Base-by-base conservation (phyloP, 306 rosid species). In the Vicia sativa region DNA sequence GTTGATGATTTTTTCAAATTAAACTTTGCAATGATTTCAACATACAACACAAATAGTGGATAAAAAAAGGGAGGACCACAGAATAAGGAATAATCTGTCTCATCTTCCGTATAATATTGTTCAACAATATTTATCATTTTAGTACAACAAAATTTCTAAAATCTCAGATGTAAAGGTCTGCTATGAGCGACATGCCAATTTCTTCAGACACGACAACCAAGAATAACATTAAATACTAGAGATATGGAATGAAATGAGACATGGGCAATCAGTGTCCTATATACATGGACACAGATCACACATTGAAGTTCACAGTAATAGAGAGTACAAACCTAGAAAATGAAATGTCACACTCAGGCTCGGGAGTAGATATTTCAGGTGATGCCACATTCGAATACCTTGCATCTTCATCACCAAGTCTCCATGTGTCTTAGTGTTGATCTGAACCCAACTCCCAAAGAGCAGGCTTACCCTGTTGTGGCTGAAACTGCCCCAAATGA, bases 361-460 rank as follows among this genome's bases (percentile, higher is more conserved):
- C 95, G 56, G 86, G 56, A 62, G 95, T 82, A 58, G 95, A 84
- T 64, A 90, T 90, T 73, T 90, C 98, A 48, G 98, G 97, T 9
- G 90, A 85, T 11, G 95, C 90, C 78, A 41, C 12, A 62, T 72
- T 52, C 29, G 67, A 59, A 70, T 82, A 82, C 86, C 86, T 82
- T 74, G 78, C 62, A 74, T 78, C 76, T 6, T 78, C 83, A 67
- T 78, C 83, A 66, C 60, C 76, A 19, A 54, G 77, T 71, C 77
- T 87, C 79, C 90, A 84, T 42, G 84, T 65, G 67, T 79, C 79
- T 53, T 74, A 73, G 76, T 85, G 95, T 65, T 91, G 96, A 77
- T 95, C 92, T 9, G 96, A 84, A 75, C 80, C 88, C 81, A 91
- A 73, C 57, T 90, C 99, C 99, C 99, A 95, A 4, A 95, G 74